phyloP scores from a whole-genome alignment of 2,329 filamentous ascomycete species.

The Emmonsiellopsis sp. region DNA sequence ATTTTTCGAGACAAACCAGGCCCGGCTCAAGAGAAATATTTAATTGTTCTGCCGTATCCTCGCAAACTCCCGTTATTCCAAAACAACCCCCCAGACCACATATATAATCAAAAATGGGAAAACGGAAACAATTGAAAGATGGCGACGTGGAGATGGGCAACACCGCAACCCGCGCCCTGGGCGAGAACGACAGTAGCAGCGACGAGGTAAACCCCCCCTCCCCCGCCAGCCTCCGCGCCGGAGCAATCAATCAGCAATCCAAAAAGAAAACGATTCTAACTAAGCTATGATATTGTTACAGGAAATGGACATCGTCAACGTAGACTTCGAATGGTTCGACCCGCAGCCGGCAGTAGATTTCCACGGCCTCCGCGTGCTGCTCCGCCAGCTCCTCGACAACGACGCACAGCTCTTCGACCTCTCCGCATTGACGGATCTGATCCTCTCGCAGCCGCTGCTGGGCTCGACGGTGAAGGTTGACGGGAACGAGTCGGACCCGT shows the following conservation, averaged over 20 bases:
- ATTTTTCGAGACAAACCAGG: too few species aligned
- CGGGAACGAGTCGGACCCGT: constrained; percentile 83
- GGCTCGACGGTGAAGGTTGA: constrained; percentile 97
- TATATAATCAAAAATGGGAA: constrained; percentile 33
- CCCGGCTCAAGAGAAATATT: too few species aligned
- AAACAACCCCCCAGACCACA: too few species aligned
- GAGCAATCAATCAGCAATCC: too few species aligned
- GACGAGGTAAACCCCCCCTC: constrained; percentile 24
- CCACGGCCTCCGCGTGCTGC: constrained; percentile 80
- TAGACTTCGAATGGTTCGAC: constrained; percentile 99
- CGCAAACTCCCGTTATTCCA: too few species aligned
- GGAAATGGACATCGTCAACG: constrained; percentile 86
- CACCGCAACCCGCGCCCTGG: constrained; percentile 29
- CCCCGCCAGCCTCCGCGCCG: too few species aligned
- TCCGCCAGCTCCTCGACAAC: constrained; percentile 85
- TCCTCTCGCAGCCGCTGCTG: constrained; percentile 76
- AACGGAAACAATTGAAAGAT: constrained; percentile 41
- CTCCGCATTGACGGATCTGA: constrained; percentile 73
- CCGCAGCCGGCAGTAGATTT: constrained; percentile 84
- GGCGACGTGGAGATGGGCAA: constrained; percentile 35
- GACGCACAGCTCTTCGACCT: constrained; percentile 81
- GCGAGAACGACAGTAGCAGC: constrained; percentile 27
- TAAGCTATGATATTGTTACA: constrained; percentile 25
- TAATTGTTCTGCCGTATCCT: too few species aligned
- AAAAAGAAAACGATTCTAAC: background rate